These are phyloP conservation scores for Apiospora kogelbergensis DNA, from an alignment of 2,329 filamentous ascomycete species.

Conservation along the genomic window DNA sequence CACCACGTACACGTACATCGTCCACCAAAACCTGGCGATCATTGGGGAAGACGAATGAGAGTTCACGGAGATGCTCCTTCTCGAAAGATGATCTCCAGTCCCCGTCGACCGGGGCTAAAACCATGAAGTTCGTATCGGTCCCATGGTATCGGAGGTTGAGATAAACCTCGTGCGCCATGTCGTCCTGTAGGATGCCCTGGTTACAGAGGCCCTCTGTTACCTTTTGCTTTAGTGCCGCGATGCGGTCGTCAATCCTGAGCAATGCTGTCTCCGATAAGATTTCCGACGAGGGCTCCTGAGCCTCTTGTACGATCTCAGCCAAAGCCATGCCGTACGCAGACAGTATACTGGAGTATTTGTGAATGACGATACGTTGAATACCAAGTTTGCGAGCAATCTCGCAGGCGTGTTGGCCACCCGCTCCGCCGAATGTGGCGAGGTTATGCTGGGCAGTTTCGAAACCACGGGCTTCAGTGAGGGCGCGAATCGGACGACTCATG, in stretches of 20 bases:
- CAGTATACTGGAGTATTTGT: slow-evolving; percentile 33
- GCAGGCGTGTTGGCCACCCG: slow-evolving; percentile 48
- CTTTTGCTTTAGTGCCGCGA: not conserved
- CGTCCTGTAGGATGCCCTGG: slow-evolving; percentile 16
- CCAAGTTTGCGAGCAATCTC: slow-evolving; percentile 38
- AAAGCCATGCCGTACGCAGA: slow-evolving; percentile 46
- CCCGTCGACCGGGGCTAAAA: slow-evolving; percentile 10
- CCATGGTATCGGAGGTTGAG: slow-evolving; percentile 22
- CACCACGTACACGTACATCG: slow-evolving; percentile 10
- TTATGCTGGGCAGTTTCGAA: too few relatives aligned
- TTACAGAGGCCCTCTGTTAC: slow-evolving; percentile 10
- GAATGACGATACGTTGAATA: slow-evolving; percentile 42
- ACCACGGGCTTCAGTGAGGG: too few relatives aligned
- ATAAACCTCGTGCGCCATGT: slow-evolving; percentile 23
- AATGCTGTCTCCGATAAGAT: not conserved
- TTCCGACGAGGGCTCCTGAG: slow-evolving; percentile 5
- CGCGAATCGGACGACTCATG: too few relatives aligned
- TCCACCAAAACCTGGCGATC: slow-evolving; percentile 7
- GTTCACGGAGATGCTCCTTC: too few relatives aligned
- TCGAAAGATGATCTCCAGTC: slow-evolving; percentile 10
- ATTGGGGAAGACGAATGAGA: slow-evolving; percentile 11
- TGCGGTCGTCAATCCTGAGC: slow-evolving; percentile 14
- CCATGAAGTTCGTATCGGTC: slow-evolving; percentile 14
- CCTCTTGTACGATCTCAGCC: slow-evolving; percentile 16
- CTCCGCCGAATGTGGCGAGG: too few relatives aligned